Base-by-base conservation (phyloP, 1,284 basidiomycete genomes). In the Boletus smithii region DNA sequence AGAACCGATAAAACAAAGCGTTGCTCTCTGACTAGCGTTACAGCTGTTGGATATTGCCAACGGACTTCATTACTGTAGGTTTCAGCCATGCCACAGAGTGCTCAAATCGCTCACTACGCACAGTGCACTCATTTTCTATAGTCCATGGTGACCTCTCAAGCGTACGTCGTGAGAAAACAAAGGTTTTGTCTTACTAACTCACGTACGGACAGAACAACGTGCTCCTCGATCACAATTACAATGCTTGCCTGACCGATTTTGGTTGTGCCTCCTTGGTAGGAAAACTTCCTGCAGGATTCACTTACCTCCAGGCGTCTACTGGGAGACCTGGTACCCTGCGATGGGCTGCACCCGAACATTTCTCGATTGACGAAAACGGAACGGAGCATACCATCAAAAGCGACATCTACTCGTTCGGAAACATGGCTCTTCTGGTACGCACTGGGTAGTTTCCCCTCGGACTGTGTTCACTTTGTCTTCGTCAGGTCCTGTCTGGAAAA, bases 381-480 rank as follows among this genome's bases (percentile, higher is more conserved):
- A 14, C 33, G 7, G 42, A 32, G 17, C 38, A 20, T 9, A 53
- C 53, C 1, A 38, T 17, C 11, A 40, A 53, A 9, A 53, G 51
- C 2, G 52, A 56, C 13, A 57, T 57, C 3, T 54, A 45, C 41
- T 54, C 53, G 1, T 54, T 57, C n/a, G 53, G 53, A 10, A 39
- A 36, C 20, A 29, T 54, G 16, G 33, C 41, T 16, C 33, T 50
- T 33, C 32, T 44, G 18, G 55, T 35, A 50, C 17, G 50, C 10
- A n/a, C 9, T 9, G 2, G 7, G 0, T 5, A 27, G 9, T 14
- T 10, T 26, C 14, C n/a, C 11, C 3, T 17, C 1, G 13, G 6
- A 17, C 9, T 14, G 10, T 35, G 14, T n/a, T 11, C 16, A 20
- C 11, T 20, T 8, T 30, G 16, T 14, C 26, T 8, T 5, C 22